phyloP scores from a whole-genome alignment of 129 eudicot genomes.

The Pittosporum tobira region DNA sequence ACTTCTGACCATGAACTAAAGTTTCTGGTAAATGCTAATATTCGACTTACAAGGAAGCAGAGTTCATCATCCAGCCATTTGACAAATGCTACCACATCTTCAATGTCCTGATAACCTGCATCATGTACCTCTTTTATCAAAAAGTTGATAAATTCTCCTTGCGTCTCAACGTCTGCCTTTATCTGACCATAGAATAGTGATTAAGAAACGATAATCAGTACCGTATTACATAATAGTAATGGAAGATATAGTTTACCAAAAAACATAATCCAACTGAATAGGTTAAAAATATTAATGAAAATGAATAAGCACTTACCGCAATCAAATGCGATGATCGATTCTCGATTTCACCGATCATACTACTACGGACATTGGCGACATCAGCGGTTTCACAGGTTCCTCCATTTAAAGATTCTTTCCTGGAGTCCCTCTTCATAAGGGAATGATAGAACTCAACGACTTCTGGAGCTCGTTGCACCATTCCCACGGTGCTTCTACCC shows the following conservation, averaged over 20 bases:
- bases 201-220: neutral
- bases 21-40: neutral
- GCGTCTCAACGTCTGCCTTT: slow-evolving; percentile 94
- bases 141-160: slow-evolving; percentile 85
- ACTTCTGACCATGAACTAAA: neutral
- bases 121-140: slow-evolving; percentile 74
- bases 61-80: slow-evolving; percentile 99
- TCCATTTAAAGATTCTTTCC: slow-evolving; percentile 56
- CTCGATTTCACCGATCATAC: slow-evolving; percentile 94
- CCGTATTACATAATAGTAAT: too few relatives aligned
- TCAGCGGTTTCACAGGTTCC: slow-evolving; percentile 45
- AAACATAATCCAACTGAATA: neutral
- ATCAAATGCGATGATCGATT: slow-evolving; percentile 89
- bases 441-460: slow-evolving; percentile 95
- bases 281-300: neutral
- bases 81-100: slow-evolving; percentile 86
- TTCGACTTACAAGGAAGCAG: slow-evolving; percentile 73
- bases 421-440: slow-evolving; percentile 86
- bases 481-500: slow-evolving; percentile 34
- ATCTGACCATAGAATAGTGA: slow-evolving; percentile 36
- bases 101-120: slow-evolving; percentile 69
- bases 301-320: slow-evolving; percentile 54
- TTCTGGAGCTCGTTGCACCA: slow-evolving; percentile 87
- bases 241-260: too few relatives aligned
- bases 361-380: slow-evolving; percentile 65